Evolutionary conservation across 2,329 filamentous ascomycete species (phyloP), one percentile per base, ranked within the genome.

Genomic region (Diplocarpon mali): DNA sequence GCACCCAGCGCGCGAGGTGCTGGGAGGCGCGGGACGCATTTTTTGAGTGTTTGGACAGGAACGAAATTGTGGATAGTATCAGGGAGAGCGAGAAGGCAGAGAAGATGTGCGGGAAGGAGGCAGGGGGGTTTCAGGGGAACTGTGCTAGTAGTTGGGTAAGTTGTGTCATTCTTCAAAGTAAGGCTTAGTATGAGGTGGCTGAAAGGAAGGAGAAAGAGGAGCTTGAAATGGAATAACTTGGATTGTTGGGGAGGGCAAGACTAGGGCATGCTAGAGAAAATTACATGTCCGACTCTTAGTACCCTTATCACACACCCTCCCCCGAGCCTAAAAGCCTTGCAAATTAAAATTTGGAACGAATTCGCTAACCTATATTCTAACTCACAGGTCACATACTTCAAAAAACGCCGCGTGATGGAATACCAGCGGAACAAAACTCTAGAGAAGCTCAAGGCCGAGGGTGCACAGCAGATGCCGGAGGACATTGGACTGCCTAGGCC

Each of bases 331-430:
- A 24, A 24, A 24, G 7, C 20, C 3, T 24, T 24, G 7, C 20
- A 24, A 4, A 7, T 24, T 4, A 7, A 24, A 24, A 24, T 24
- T 24, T 24, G 7, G 20, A 24, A 24, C 7, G 7, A 24, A 24
- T 4, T 24, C 20, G 20, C 20, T 24, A 7, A 24, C 20, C 3
- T 24, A 24, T 24, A 24, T 24, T 7, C 3, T 24, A 24, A 3
- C 20, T 24, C 3, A 3, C 30, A 32, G 30, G 30, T 95, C 49
- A 87, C 88, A 67, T 96, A 98, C 66, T 98, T 98, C 68, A 95
- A 96, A 71, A 89, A 95, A 66, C 84, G 88, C 68, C 75, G 92
- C 58, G 86, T 96, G 30, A 90, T 93, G 67, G 92, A 98, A 57
- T 75, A 85, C 60, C 85, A 94, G 57, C 87, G 90, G 66, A 82